Base-by-base conservation (phyloP, 257 asterid genomes). In the Catharanthus roseus region DNA sequence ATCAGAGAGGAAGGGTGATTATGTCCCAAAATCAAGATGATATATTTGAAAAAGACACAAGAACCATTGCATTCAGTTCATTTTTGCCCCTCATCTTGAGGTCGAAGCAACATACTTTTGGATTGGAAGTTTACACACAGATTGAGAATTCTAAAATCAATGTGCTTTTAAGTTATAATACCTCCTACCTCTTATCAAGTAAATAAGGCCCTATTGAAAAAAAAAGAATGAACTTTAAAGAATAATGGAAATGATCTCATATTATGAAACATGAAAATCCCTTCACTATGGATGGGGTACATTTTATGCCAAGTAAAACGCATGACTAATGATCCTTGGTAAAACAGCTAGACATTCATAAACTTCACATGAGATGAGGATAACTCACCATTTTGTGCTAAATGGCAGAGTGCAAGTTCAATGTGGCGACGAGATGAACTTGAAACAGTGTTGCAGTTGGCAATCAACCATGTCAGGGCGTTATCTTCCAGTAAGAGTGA, bases 391-490 rank as follows among this genome's bases (percentile, higher is more conserved):
- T 92, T 92, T 84, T 92, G 98, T 71, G 98, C 98, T 77, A 92
- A 83, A 85, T 90, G 98, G 84, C 97, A 92, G 63, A 92, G 79
- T 67, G 98, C 91, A 72, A 92, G 96, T 77, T 92, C 98, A 72
- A 88, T 77, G 70, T 92, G 98, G 41, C 98, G 96, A 65, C 88
- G 79, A 16, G 90, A 81, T 24, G 96, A 75, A 76, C 88, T 58
- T 61, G 93, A 75, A 55, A 85, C 23, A 28, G 78, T 79, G 74
- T 81, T 88, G 76, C 84, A 78, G 84, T 90, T 88, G 39, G 90
- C 76, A 44, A 86, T 84, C 81, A 92, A 78, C 98, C 98, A 92
- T 39, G 81, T 57, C 23, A 92, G 80, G 77, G 87, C 91, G 64
- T 86, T 88, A 75, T 92, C 96, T 51, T 86, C 97, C 85, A 92